Evolutionary conservation across 1,284 basidiomycete species (phyloP), one percentile per base, ranked within the genome.

Genomic region (Apiotrichum brassicae): DNA sequence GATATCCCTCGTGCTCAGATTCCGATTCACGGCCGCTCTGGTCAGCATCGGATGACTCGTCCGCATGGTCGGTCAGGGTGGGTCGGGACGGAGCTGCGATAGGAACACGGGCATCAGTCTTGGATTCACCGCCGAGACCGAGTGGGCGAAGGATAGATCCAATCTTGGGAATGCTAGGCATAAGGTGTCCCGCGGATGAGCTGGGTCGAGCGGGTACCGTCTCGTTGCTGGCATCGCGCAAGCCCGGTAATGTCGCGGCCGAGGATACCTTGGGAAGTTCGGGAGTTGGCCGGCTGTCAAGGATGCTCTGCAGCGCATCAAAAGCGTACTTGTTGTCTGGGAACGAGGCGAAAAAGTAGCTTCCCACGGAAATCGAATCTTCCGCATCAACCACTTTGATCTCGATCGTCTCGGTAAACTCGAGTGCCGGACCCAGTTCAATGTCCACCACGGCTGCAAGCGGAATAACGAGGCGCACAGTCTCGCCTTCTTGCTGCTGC

Each of bases 391-490:
- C 77, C 18, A 93, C 87, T 73, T 90, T 91, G 62, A 65, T 79
- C 73, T 94, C 89, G 46, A 97, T 85, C 0, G 89, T 93, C 68
- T 94, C 89, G 56, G 87, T 90, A 68, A 95, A 94, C 67, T 94
- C 91, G 76, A 95, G 83, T 1, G 86, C 87, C 1, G 82, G 79
- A 3, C 87, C 88, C 62, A 82, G 83, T 53, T 95, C 91, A 24
- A 97, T 84, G 58, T 94, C 90, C 37, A 91, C 74, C 54, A 98
- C 82, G 1, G 83, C 82, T 18, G 88, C 85, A 58, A 97, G 88
- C 0, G 94, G 94, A 45, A 98, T 92, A 34, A 90, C 87, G 66
- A 97, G 86, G 79, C 94, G 93, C 57, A 97, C 88, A 60, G 82
- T 88, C 60, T 97, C 91, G 0, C 93, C 93, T 77, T 86, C 86